These are phyloP conservation scores for Xylaria acuta DNA, from an alignment of 495 filamentous ascomycete genomes.

Conservation along the genomic window DNA sequence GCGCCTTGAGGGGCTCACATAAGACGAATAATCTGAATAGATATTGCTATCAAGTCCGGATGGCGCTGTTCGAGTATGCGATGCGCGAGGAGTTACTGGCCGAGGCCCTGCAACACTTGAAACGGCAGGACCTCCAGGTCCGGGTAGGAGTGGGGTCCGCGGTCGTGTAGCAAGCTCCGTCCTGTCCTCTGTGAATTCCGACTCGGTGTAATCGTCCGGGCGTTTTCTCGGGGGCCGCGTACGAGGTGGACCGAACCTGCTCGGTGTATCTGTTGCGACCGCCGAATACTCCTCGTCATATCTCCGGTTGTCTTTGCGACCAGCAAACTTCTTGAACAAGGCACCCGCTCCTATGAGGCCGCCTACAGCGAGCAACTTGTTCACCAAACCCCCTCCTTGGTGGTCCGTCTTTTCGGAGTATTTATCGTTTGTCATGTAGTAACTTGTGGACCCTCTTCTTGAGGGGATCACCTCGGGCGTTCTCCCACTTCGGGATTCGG, in stretches of 20 bases:
- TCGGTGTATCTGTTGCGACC: constrained; percentile 60
- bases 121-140: constrained; percentile 45
- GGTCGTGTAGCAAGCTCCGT: constrained; percentile 46
- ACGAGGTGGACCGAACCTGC: constrained; percentile 43
- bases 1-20: constrained; percentile 55
- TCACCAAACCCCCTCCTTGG: constrained; percentile 63
- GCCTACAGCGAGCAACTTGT: constrained; percentile 69
- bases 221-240: constrained; percentile 43
- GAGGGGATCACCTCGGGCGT: constrained; percentile 57
- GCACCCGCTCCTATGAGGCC: constrained; percentile 71
- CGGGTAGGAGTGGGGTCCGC: constrained; percentile 47
- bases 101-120: constrained; percentile 46
- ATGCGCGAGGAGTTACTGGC: constrained; percentile 50
- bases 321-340: constrained; percentile 68
- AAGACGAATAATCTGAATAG: constrained; percentile 59
- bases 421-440: constrained; percentile 68
- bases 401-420: constrained; percentile 49
- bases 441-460: constrained; percentile 55
- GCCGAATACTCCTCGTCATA: constrained; percentile 65
- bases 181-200: constrained; percentile 57
- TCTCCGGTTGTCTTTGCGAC: constrained; percentile 61
- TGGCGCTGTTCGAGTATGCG: constrained; percentile 42
- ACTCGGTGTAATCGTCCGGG: constrained; percentile 45
- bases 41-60: constrained; percentile 50
- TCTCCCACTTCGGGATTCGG: constrained; percentile 42